phyloP scores from a whole-genome alignment of 1,284 basidiomycete species.

The Prillingera fragicola region DNA sequence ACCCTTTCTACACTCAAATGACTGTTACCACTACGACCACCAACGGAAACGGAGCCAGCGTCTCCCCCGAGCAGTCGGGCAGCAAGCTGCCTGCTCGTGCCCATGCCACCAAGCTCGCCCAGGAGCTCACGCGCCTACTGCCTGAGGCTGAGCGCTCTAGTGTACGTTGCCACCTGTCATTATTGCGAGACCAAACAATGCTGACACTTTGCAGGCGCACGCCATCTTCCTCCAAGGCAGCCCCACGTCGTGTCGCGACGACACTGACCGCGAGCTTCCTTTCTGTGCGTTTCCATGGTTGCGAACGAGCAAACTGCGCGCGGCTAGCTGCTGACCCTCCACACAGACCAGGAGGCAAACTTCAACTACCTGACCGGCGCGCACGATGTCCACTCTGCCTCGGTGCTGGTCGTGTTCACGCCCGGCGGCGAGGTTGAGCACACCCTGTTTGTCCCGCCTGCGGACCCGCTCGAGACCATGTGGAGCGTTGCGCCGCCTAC shows the following conservation, averaged over 20 bases:
- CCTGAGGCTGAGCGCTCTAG: slow-evolving; percentile 23
- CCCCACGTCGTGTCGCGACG: slow-evolving; percentile 63
- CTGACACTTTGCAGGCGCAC: slow-evolving; percentile 29
- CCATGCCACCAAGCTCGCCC: slow-evolving; percentile 40
- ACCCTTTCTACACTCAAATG: no score
- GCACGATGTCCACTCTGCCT: slow-evolving; percentile 64
- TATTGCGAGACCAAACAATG: background rate
- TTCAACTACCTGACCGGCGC: slow-evolving; percentile 76
- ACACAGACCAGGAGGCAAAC: slow-evolving; percentile 65
- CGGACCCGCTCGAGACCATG: slow-evolving; percentile 66
- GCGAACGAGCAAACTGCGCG: background rate
- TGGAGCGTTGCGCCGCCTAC: slow-evolving; percentile 81
- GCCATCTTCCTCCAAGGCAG: slow-evolving; percentile 48
- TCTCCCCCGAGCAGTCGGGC: background rate
- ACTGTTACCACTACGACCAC: slow-evolving; percentile 1
- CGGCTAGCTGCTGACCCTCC: slow-evolving; percentile 1
- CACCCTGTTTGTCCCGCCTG: slow-evolving; percentile 69
- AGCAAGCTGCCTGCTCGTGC: slow-evolving; percentile 36
- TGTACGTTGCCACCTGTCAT: slow-evolving; percentile 15
- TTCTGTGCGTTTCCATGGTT: slow-evolving; percentile 54
- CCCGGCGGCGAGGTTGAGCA: slow-evolving; percentile 48
- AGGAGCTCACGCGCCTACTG: slow-evolving; percentile 31
- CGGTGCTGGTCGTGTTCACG: slow-evolving; percentile 59
- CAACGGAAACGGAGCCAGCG: no score
- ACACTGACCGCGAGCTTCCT: slow-evolving; percentile 77